phyloP scores from a whole-genome alignment of 805 yeast species.

The Candida chilensis region DNA sequence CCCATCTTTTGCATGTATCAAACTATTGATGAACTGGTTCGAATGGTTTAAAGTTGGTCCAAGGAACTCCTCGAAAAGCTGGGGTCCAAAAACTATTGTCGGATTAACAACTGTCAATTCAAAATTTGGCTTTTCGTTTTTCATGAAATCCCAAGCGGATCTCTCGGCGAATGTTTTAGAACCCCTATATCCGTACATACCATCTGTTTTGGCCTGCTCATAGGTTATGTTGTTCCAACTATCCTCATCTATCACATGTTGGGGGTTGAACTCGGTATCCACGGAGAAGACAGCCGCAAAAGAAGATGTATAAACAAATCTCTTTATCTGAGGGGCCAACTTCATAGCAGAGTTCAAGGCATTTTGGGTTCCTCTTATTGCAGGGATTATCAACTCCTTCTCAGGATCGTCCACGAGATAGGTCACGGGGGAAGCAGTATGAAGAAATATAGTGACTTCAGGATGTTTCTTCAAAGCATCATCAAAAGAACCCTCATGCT shows the following conservation, averaged over 20 bases:
- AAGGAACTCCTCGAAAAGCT: slow-evolving; percentile 29
- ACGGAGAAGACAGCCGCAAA: too few relatives aligned
- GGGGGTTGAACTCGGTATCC: too few relatives aligned
- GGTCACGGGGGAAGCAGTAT: slow-evolving; percentile 43
- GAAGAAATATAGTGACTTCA: slow-evolving; percentile 34
- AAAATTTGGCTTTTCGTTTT: slow-evolving; percentile 27
- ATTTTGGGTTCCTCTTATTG: slow-evolving; percentile 44
- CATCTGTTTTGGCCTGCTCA: slow-evolving; percentile 15
- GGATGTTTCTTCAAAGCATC: slow-evolving; percentile 28
- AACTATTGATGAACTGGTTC: too few relatives aligned
- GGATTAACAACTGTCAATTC: slow-evolving; percentile 32
- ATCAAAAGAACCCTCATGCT: slow-evolving; percentile 35
- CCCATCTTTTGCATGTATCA: too few relatives aligned
- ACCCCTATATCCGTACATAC: slow-evolving; percentile 20
- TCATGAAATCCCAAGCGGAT: slow-evolving; percentile 45
- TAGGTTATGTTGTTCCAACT: slow-evolving; percentile 27
- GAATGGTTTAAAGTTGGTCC: too few relatives aligned
- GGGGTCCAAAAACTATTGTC: slow-evolving; percentile 41
- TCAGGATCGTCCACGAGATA: slow-evolving; percentile 34
- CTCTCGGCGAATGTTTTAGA: slow-evolving; percentile 50
- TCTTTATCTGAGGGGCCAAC: slow-evolving; percentile 32
- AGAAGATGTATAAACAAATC: slow-evolving; percentile 46
- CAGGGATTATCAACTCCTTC: slow-evolving; percentile 45
- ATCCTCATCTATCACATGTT: slow-evolving; percentile 15
- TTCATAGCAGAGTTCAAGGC: slow-evolving; percentile 32